Base-by-base conservation (phyloP, 805 yeast genomes). In the Babjeviella inositovora region DNA sequence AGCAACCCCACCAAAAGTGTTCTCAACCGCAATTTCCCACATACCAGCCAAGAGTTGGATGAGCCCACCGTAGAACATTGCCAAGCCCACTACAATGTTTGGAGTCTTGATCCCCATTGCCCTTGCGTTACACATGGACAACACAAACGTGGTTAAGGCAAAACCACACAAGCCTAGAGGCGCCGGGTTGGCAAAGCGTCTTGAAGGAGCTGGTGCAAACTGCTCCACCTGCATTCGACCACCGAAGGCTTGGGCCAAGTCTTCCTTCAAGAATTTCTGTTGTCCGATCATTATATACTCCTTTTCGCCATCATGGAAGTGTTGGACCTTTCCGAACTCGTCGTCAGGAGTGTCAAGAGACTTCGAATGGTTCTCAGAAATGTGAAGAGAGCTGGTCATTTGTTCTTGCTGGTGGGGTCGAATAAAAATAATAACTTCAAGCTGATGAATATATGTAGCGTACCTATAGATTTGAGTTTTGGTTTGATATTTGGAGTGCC, bases 21-120 rank as follows among this genome's bases (percentile, higher is more conserved):
- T 74, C 35, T 76, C 84, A 19, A 67, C 56, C n/a, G 73, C 69
- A 47, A 74, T 59, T 45, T 77, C 81, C 63, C 77, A 67, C 57
- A 75, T 57, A 27, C 84, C 85, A 5, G 85, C 80, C 29, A 73
- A 49, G 27, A 71, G 49, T 46, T 74, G 84, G 28, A 75, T 62
- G 12, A 68, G 53, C 18, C 85, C 87, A 27, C 84, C 87, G 40
- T 73, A 72, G 43, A 75, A 72, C 37, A 68, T 53, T 11, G 79
- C 76, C 31, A 63, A 51, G 20, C 79, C 74, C 25, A 74, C 69
- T 18, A 74, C 70, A 24, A 75, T 49, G 29, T 68, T 65, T 17
- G 67, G 63, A 20, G 65, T 60, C 5, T 57, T 49, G 21, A 71
- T 76, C 24, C 81, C 79, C 54, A 76, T 66, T 8, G 79, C 81